Conservation (phyloP, 1,284 basidiomycete species). For the Xerocomus nothofagi region DNA sequence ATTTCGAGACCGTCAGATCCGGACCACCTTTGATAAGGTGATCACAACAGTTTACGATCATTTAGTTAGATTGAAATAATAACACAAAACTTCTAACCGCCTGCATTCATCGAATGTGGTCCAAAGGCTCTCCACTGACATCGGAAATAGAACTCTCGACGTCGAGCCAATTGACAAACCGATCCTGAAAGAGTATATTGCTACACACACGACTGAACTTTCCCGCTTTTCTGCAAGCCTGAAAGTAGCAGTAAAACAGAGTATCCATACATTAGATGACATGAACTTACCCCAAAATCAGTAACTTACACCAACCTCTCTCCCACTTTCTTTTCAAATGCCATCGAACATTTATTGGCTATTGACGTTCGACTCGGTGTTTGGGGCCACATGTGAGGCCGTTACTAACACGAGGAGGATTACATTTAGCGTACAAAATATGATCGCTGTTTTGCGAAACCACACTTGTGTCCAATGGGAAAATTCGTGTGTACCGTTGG, state of each 20-base stretch:
- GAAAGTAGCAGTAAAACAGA: not conserved
- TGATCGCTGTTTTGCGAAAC: not conserved
- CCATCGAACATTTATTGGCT: not conserved
- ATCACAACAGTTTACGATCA: not conserved
- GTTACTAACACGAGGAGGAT: no score
- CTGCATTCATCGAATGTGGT: not conserved
- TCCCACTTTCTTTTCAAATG: not conserved
- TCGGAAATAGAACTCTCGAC: not conserved
- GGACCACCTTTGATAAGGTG: not conserved
- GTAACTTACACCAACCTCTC: not conserved
- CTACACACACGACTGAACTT: not conserved
- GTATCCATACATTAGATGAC: not conserved
- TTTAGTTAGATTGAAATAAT: not conserved
- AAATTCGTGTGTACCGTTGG: not conserved
- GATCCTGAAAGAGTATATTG: not conserved
- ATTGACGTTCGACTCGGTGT: not conserved
- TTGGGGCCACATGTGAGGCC: no score
- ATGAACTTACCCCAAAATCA: not conserved
- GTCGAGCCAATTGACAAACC: not conserved
- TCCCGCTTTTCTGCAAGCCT: not conserved
- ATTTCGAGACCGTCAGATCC: not conserved
- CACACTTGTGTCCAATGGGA: not conserved
- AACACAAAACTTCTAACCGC: not conserved
- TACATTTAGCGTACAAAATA: no score
- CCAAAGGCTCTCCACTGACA: not conserved